phyloP scores from a whole-genome alignment of 108 stramenopile species.

The Epithemia pelagica region DNA sequence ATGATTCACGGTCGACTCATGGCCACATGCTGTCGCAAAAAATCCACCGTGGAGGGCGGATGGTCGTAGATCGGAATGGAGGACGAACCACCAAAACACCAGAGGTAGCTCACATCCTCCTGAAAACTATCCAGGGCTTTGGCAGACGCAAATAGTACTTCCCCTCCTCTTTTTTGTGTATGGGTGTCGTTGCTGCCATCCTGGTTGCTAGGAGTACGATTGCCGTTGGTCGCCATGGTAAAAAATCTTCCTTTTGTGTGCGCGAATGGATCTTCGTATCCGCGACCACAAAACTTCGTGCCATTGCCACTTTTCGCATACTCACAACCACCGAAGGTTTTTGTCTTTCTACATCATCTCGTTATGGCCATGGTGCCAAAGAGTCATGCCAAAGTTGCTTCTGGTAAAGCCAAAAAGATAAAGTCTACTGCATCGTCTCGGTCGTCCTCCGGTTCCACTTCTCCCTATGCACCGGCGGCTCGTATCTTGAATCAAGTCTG shows the following conservation, averaged over 20 bases:
- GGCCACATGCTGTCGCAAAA: constrained; percentile 63
- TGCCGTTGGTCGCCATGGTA: too few species aligned
- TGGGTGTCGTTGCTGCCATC: not conserved
- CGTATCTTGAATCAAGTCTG: constrained; percentile 33
- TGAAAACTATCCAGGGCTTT: constrained; percentile 28
- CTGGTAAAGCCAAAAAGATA: not conserved
- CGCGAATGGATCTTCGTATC: too few species aligned
- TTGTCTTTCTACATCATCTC: too few species aligned
- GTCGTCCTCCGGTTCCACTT: constrained; percentile 18
- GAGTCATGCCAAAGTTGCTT: too few species aligned
- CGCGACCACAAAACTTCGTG: too few species aligned
- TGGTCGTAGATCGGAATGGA: constrained; percentile 40
- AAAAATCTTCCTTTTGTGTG: too few species aligned
- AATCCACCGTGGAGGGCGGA: constrained; percentile 49
- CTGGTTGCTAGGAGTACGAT: too few species aligned
- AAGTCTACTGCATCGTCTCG: not conserved
- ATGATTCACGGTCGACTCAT: constrained; percentile 65
- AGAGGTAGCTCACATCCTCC: constrained; percentile 53
- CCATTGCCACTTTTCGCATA: too few species aligned
- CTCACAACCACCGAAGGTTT: too few species aligned
- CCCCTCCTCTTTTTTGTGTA: not conserved
- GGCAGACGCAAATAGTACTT: not conserved
- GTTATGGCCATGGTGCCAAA: too few species aligned
- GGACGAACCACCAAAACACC: constrained; percentile 28
- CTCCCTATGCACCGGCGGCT: constrained; percentile 42